Evolutionary conservation across 2,329 filamentous ascomycete species (phyloP).

Genomic region (Annulohypoxylon truncatum): DNA sequence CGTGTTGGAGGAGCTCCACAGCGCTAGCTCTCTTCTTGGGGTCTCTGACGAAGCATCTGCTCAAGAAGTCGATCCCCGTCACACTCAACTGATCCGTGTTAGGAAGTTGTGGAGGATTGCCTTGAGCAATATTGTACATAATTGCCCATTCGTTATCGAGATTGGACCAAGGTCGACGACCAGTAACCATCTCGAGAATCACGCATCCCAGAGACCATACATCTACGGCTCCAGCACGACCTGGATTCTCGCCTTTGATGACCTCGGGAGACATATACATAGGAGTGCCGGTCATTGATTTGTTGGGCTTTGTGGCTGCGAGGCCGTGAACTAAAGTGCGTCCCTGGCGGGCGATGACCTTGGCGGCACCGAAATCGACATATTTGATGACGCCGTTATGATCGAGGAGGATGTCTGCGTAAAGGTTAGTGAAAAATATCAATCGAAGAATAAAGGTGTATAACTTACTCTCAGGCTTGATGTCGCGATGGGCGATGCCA

Average conservation of each 20-base stretch:
- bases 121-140: slow-evolving; percentile 99
- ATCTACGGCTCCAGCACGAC: slow-evolving; percentile 87
- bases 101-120: slow-evolving; percentile 90
- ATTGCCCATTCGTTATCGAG: slow-evolving; percentile 99
- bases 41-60: slow-evolving; percentile 86
- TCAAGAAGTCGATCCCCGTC: slow-evolving; percentile 87
- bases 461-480: slow-evolving; percentile 93
- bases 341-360: slow-evolving; percentile 93
- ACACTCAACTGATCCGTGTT: slow-evolving; percentile 84
- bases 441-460: slow-evolving; percentile 21
- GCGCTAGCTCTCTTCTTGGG: slow-evolving; percentile 82
- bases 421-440: slow-evolving; percentile 43
- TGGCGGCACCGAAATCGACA: slow-evolving; percentile 97
- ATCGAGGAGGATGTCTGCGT: slow-evolving; percentile 87
- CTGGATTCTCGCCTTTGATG: slow-evolving; percentile 87
- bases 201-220: slow-evolving; percentile 98
- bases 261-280: slow-evolving; percentile 99
- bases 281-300: slow-evolving; percentile 95
- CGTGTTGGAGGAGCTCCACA: slow-evolving; percentile 90
- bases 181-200: slow-evolving; percentile 97
- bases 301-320: slow-evolving; percentile 74
- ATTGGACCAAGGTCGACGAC: slow-evolving; percentile 91
- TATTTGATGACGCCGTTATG: slow-evolving; percentile 99
- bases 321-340: slow-evolving; percentile 81
- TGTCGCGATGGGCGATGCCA: slow-evolving; percentile 93